Evolutionary conservation across 306 rosid species (phyloP), one percentile per base, ranked within the genome.

Genomic region (Mimosa bimucronata): DNA sequence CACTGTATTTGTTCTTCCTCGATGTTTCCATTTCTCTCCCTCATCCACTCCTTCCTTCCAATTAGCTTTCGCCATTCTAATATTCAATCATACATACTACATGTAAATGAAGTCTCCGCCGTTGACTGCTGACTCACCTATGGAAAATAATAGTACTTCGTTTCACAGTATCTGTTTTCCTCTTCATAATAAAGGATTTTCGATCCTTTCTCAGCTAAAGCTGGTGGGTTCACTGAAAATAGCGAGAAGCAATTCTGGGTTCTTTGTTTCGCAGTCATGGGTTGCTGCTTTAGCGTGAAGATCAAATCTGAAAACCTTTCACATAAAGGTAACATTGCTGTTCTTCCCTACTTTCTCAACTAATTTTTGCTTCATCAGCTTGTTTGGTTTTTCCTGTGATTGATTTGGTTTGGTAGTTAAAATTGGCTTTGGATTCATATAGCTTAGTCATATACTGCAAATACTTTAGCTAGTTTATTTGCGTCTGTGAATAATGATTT

Each of bases 241-340:
- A 41, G 73, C 66, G 23, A 68, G 48, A 58, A 78, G 58, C 50
- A n/a, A 13, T 74, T 77, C 84, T 79, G 15, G 75, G 44, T 78
- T 75, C 29, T 78, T 42, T 77, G 79, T 53, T 21, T 2, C 14
- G 29, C 60, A 28, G 23, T 85, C 67, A 96, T 96, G 99, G 99
- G 98, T 83, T 91, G 97, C 60, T 91, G 98, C 85, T 81, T 78
- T 1, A 91, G 98, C 85, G 90, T 90, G 29, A 87, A 86, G 78
- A 87, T 93, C 85, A 96, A 96, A 81, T 98, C 97, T 79, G 97
- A 93, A 68, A 96, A 94, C 90, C 93, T 97, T 84, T 87, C 86
- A 73, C 92, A 80, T 3, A 78, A 90, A 83, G 99, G 97, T 93
- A 87, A 66, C 28, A 37, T 21, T 81, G 83, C 60, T 68, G 7